Evolutionary conservation across 345 rosid species (phyloP), one percentile per base, ranked within the genome.

Genomic region (Gossypium arboreum): DNA sequence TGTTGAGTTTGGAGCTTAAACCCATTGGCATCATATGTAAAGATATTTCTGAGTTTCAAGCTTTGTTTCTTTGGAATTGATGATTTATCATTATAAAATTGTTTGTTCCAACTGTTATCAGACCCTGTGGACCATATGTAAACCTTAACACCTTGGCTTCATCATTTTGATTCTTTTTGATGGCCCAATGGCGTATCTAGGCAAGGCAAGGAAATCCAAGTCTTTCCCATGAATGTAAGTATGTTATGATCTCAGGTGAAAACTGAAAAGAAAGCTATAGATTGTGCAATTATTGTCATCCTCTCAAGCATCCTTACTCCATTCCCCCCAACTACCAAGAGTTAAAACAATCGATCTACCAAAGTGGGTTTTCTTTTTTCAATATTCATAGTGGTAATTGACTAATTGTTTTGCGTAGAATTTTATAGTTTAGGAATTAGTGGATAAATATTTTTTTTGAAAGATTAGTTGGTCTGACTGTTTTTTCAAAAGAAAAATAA

Each of bases 111-210:
- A 61, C 27, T 22, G 63, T 44, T n/a, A 60, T 8, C 43, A 58
- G 61, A 47, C 45, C 51, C 0, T 51, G 51, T 13, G 77, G 54
- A 22, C 41, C 72, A 20, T 5, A 12, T 34, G 20, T 2, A n/a
- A 54, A 54, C 43, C 50, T 29, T 29, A 64, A 48, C 20, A 50
- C 51, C 50, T 51, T 20, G 9, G 52, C 54, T 18, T 39, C 59
- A 48, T 61, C n/a, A 73, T 73, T 50, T 48, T 62, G 48, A 73
- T 73, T 48, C 72, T 4, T 22, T 34, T 7, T 44, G 66, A 72
- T 72, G 76, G 73, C 57, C 71, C 47, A 13, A 20, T 47, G 56
- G 66, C 61, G 27, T 12, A 22, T 61, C 71, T 48, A 55, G 3
- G 56, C 8, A 12, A 5, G 18, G 24, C 12, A 64, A 72, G n/a